Percentiles rank a stretch among this genome's conserved stretches.
Evolutionary conservation across 1,284 basidiomycete genomes (phyloP).

Genomic region (Moesziomyces sp.): DNA sequence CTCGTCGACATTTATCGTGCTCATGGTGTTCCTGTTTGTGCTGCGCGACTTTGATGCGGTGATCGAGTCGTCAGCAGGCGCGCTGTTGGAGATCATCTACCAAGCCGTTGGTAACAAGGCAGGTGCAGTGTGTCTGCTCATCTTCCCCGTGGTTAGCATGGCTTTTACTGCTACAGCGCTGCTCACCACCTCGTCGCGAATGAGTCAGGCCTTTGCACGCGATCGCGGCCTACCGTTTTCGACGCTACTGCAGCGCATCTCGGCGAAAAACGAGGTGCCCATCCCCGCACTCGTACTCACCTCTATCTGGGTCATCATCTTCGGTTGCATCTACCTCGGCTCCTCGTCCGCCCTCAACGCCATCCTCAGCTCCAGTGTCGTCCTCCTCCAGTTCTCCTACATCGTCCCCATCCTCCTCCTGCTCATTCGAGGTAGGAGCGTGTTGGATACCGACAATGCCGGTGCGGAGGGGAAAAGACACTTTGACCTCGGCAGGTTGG

Average conservation of each 20-base stretch:
- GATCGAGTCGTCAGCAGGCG: slow-evolving; percentile 73
- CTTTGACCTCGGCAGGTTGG: slow-evolving; percentile 44
- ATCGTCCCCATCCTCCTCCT: slow-evolving; percentile 69
- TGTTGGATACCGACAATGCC: slow-evolving; percentile 52
- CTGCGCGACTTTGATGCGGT: slow-evolving; percentile 74
- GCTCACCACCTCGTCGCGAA: slow-evolving; percentile 74
- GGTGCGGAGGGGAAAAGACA: slow-evolving; percentile 37
- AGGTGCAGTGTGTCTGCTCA: slow-evolving; percentile 74
- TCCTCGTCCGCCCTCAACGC: slow-evolving; percentile 72
- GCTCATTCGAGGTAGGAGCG: slow-evolving; percentile 68
- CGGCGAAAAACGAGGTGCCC: slow-evolving; percentile 66
- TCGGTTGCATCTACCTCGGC: slow-evolving; percentile 70
- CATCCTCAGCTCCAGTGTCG: slow-evolving; percentile 69
- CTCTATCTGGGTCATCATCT: slow-evolving; percentile 69
- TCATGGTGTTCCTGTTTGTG: slow-evolving; percentile 78
- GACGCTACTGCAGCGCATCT: slow-evolving; percentile 71
- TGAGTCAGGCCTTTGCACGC: slow-evolving; percentile 78
- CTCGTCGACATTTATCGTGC: slow-evolving; percentile 73
- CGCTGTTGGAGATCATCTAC: slow-evolving; percentile 77
- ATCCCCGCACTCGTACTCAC: slow-evolving; percentile 73
- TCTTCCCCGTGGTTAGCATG: slow-evolving; percentile 69
- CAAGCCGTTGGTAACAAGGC: slow-evolving; percentile 74
- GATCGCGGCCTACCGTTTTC: slow-evolving; percentile 77
- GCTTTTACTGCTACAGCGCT: slow-evolving; percentile 58
- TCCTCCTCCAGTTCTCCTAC: slow-evolving; percentile 70